Percentiles rank a stretch among this genome's conserved stretches.
phyloP scores from a whole-genome alignment of 352 stramenopile genomes.

The Globisporangium camurandrum region DNA sequence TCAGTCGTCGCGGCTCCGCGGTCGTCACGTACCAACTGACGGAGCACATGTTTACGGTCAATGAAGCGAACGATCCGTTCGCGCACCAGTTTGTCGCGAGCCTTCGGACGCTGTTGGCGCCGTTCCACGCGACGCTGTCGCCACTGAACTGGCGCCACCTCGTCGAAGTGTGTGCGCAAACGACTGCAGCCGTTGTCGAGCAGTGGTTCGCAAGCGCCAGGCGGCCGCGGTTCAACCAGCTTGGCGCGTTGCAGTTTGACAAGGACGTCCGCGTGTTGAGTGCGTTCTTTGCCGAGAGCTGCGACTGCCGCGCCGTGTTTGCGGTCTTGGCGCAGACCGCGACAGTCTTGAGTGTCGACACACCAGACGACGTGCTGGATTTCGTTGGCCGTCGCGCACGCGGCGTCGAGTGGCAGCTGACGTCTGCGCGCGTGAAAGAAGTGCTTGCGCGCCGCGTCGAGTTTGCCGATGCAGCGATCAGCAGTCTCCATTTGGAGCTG shows the following conservation, averaged over 20 bases:
- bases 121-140: constrained; percentile 51
- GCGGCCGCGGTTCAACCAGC: constrained; percentile 61
- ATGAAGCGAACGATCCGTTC: constrained; percentile 85
- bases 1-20: constrained; percentile 19
- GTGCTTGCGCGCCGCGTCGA: constrained; percentile 70
- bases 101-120: constrained; percentile 41
- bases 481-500: constrained; percentile 41
- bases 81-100: constrained; percentile 61
- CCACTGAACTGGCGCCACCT: constrained; percentile 47
- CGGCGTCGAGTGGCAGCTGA: constrained; percentile 63
- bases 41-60: constrained; percentile 81
- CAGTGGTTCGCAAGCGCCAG: constrained; percentile 46
- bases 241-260: constrained; percentile 80
- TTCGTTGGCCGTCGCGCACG: constrained; percentile 55
- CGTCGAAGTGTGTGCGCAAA: constrained; percentile 33
- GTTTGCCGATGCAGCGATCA: constrained; percentile 59
- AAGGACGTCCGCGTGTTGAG: constrained; percentile 76
- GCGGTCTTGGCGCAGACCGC: constrained; percentile 55
- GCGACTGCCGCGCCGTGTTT: constrained; percentile 53
- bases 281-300: constrained; percentile 48
- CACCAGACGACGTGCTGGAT: constrained; percentile 65
- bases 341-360: constrained; percentile 67
- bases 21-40: constrained; percentile 74
- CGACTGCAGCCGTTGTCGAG: constrained; percentile 45
- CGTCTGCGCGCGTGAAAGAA: constrained; percentile 63